Percentiles rank a stretch among this genome's conserved stretches.
Evolutionary conservation across 495 filamentous ascomycete species (phyloP).

Genomic region (Annulohypoxylon nitens): DNA sequence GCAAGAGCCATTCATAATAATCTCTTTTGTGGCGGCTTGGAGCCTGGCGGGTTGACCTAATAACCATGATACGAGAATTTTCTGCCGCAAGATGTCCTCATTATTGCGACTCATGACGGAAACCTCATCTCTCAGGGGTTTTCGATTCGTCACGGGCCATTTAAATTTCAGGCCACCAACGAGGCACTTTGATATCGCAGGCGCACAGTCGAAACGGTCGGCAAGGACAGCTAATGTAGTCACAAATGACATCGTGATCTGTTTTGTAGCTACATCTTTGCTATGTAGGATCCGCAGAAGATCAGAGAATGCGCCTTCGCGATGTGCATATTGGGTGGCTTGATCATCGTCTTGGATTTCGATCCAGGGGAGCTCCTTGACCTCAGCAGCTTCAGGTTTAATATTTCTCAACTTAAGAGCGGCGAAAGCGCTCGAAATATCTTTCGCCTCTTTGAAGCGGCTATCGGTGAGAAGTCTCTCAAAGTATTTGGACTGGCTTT

Average conservation of each 20-base stretch:
- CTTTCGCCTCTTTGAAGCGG: slow-evolving; percentile 65
- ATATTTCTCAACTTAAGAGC: slow-evolving; percentile 56
- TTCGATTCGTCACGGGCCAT: slow-evolving; percentile 59
- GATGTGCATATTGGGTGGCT: slow-evolving; percentile 65
- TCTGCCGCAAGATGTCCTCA: slow-evolving; percentile 73
- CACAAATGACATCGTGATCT: slow-evolving; percentile 64
- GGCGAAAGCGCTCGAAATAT: slow-evolving; percentile 59
- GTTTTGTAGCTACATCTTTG: slow-evolving; percentile 49
- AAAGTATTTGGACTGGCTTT: slow-evolving; percentile 70
- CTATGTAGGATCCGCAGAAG: slow-evolving; percentile 71
- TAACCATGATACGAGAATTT: slow-evolving; percentile 70
- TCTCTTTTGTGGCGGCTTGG: slow-evolving; percentile 64
- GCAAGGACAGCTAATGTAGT: slow-evolving; percentile 75
- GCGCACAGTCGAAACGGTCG: slow-evolving; percentile 71
- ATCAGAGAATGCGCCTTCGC: slow-evolving; percentile 65
- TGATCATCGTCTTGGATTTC: slow-evolving; percentile 70
- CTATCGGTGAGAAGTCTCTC: slow-evolving; percentile 64
- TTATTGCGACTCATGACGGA: slow-evolving; percentile 48
- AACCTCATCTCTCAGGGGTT: slow-evolving; percentile 57
- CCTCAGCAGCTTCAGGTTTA: slow-evolving; percentile 61
- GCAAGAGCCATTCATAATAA: slow-evolving; percentile 75
- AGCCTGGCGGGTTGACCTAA: slow-evolving; percentile 68
- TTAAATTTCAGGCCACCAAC: slow-evolving; percentile 55
- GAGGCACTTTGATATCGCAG: slow-evolving; percentile 62
- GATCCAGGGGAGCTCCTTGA: slow-evolving; percentile 65